Evolutionary conservation across 305 asterid species (phyloP).

Genomic region (Plantago lanceolata): DNA sequence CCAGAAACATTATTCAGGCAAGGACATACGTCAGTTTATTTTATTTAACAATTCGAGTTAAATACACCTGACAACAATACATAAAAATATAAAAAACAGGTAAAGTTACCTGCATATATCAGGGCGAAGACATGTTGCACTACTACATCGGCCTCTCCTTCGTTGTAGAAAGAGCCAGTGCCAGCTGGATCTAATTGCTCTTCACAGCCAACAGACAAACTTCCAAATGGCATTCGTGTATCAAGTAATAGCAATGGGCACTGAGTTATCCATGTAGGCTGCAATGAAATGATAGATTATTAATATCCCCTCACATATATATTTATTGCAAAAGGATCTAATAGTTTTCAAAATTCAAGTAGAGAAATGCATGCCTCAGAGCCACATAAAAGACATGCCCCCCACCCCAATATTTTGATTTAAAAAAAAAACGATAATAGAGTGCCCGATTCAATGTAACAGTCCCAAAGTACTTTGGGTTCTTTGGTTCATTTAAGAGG

Average conservation of each 20-base stretch:
- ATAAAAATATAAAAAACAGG: conserved; percentile 5
- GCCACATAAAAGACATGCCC: no score
- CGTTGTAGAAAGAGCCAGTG: conserved; percentile 95
- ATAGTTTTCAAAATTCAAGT: neutral
- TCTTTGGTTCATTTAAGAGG: no score
- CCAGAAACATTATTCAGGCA: neutral
- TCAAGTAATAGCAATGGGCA: conserved; percentile 94
- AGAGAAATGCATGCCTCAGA: no score
- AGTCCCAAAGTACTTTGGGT: no score
- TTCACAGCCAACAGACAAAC: conserved; percentile 89
- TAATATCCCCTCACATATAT: conserved; percentile 15
- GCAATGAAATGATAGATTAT: conserved; percentile 30
- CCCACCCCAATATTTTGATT: no score
- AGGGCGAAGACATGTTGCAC: conserved; percentile 72
- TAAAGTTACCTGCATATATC: conserved; percentile 74
- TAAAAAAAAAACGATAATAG: no score
- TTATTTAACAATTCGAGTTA: neutral
- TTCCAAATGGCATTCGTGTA: conserved; percentile 92
- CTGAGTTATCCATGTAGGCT: conserved; percentile 90
- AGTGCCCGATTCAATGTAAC: no score
- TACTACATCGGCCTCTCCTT: conserved; percentile 93
- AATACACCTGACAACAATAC: neutral
- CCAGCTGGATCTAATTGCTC: conserved; percentile 98
- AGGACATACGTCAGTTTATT: neutral
- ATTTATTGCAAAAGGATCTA: conserved; percentile 18